Evolutionary conservation across 805 yeast species (phyloP).

Genomic region (Saccharomycopsis selenospora): DNA sequence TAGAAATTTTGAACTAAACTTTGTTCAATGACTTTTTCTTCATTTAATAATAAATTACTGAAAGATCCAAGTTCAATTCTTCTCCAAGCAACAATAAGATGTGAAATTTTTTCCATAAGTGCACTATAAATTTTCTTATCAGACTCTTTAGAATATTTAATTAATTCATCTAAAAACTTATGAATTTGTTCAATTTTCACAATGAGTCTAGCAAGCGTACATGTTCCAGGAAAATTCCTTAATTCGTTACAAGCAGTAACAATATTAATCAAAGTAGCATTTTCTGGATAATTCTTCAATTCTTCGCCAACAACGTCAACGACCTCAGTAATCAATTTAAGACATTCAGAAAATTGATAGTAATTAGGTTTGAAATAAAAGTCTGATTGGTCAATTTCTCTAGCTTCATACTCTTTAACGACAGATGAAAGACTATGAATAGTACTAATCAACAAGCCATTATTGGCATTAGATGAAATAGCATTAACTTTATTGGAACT

Average conservation of each 20-base stretch:
- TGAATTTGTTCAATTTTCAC: slow-evolving; percentile 83
- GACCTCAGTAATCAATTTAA: slow-evolving; percentile 38
- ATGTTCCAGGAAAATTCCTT: slow-evolving; percentile 48
- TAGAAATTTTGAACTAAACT: slow-evolving; percentile 84
- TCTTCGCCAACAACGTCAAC: slow-evolving; percentile 40
- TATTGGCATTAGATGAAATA: not conserved
- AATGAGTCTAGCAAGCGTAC: slow-evolving; percentile 71
- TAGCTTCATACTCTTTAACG: slow-evolving; percentile 5
- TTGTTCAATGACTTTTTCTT: slow-evolving; percentile 42
- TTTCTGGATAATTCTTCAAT: slow-evolving; percentile 84
- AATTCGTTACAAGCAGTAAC: slow-evolving; percentile 59
- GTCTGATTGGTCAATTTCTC: slow-evolving; percentile 22
- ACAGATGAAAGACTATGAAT: not conserved
- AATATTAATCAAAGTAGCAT: slow-evolving; percentile 74
- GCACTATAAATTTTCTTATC: slow-evolving; percentile 56
- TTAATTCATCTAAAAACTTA: slow-evolving; percentile 84
- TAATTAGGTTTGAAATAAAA: slow-evolving; percentile 27
- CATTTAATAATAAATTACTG: slow-evolving; percentile 66
- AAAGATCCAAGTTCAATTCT: slow-evolving; percentile 78
- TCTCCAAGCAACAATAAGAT: slow-evolving; percentile 84
- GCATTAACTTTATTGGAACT: not conserved
- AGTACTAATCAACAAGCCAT: not conserved
- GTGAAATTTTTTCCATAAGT: slow-evolving; percentile 52
- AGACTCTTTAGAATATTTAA: slow-evolving; percentile 62
- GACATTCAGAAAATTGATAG: slow-evolving; percentile 39